These are phyloP conservation scores for Wallemia hederae DNA, from an alignment of 1,284 basidiomycete species.

Conservation along the genomic window DNA sequence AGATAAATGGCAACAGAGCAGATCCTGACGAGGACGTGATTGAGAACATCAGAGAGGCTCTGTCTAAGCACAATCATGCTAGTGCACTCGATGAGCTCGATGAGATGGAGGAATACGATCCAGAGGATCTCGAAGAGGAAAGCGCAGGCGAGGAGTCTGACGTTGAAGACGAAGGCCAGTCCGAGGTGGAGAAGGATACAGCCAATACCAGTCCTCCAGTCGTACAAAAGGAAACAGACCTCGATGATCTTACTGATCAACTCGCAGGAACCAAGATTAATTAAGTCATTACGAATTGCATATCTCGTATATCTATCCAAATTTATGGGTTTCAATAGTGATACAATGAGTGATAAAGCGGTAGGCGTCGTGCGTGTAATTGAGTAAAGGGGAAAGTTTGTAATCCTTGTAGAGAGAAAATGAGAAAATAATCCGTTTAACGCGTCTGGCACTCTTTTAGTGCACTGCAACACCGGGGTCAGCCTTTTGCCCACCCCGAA, in stretches of 20 bases:
- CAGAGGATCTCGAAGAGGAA: slow-evolving; percentile 22
- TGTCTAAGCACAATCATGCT: slow-evolving; percentile 45
- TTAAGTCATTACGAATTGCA: neutral
- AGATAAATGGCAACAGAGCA: slow-evolving; percentile 63
- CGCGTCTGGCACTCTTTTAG: neutral
- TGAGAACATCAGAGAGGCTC: slow-evolving; percentile 29
- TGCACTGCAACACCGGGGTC: neutral
- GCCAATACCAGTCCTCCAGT: slow-evolving; percentile 11
- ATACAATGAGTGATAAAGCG: neutral
- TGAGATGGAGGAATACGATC: slow-evolving; percentile 30
- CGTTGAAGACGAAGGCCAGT: slow-evolving; percentile 21
- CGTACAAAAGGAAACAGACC: neutral
- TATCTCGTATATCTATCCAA: neutral
- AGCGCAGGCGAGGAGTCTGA: slow-evolving; percentile 17
- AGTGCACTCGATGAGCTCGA: slow-evolving; percentile 50
- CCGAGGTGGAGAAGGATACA: slow-evolving; percentile 19
- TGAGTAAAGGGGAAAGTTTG: too few relatives aligned
- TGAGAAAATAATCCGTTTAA: too few relatives aligned
- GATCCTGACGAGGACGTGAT: slow-evolving; percentile 52
- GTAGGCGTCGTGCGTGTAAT: neutral
- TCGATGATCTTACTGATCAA: neutral
- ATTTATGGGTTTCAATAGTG: neutral
- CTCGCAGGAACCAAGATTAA: neutral
- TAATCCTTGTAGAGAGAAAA: too few relatives aligned
- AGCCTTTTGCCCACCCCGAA: neutral